These are phyloP conservation scores for Vitellaria paradoxa DNA, from an alignment of 179 eudicot genomes.

Conservation along the genomic window DNA sequence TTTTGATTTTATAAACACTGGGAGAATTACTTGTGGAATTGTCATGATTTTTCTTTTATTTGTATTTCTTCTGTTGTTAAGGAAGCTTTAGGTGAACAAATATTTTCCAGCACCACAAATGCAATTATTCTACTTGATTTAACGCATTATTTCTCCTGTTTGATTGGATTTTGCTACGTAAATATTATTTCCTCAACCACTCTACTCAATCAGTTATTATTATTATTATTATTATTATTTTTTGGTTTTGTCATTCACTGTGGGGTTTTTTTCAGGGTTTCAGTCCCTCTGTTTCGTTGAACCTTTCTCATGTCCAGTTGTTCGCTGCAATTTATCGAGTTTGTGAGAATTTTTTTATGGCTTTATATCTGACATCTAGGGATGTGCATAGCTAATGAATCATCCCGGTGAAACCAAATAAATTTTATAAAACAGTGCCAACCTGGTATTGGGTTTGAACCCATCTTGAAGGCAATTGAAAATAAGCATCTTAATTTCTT, in stretches of 20 bases:
- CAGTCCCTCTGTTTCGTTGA: not conserved
- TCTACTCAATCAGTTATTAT: not conserved
- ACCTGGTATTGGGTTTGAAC: too few relatives aligned
- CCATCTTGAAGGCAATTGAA: too few relatives aligned
- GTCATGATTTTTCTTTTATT: too few relatives aligned
- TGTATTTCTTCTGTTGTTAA: not conserved
- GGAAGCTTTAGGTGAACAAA: slow-evolving; percentile 1
- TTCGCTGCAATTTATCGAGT: not conserved
- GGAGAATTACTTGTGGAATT: not conserved
- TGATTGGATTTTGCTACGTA: not conserved
- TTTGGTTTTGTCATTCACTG: too few relatives aligned
- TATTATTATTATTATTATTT: too few relatives aligned
- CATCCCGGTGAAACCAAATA: too few relatives aligned
- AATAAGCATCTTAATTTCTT: too few relatives aligned
- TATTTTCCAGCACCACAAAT: not conserved
- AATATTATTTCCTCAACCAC: not conserved
- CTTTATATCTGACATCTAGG: too few relatives aligned
- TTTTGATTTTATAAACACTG: not conserved
- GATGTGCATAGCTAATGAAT: too few relatives aligned
- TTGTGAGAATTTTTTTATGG: too few relatives aligned
- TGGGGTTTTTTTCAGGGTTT: too few relatives aligned
- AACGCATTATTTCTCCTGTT: not conserved
- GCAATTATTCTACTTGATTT: not conserved
- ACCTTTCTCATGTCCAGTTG: not conserved
- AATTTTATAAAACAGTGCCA: too few relatives aligned